Base-by-base conservation (phyloP, 345 rosid species). In the Eucalyptus rudis region DNA sequence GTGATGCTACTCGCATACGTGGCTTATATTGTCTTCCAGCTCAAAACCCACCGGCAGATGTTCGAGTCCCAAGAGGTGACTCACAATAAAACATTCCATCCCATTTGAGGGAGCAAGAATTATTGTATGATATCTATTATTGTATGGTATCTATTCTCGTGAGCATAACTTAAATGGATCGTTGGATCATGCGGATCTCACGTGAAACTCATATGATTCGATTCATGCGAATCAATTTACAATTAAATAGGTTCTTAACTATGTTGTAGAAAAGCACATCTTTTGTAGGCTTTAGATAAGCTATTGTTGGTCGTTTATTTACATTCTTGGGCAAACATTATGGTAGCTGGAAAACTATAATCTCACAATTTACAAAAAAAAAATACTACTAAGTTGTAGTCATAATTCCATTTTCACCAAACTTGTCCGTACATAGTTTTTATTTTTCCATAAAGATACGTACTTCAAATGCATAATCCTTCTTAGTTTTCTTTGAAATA, bases 1-100 rank as follows among this genome's bases (percentile, higher is more conserved):
- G 84, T 92, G n/a, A 97, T 96, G 97, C 97, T 97, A 58, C 54
- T 95, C 22, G 96, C 96, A 52, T 96, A 97, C 89, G 81, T 95
- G 81, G 96, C 96, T 45, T 97, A 96, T 86, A 96, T 97, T 50
- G 86, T 96, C 93, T 97, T 97, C 94, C 99, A 97, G 92, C 93
- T 97, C 3, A 96, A 93, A 93, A 95, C 98, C 86, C 97, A 95
- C 90, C 92, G 95, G 76, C 93, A 95, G 86, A 27, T 94, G 86
- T 94, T 94, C 59, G 95, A 94, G 86, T 88, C 96, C 71, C 94
- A 90, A 80, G 92, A 94, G 95, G 97, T 95, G 89, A 90, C 16
- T 86, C 87, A 31, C 66, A 50, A 6, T 40, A 40, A 64, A 76
- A 76, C 9, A 31, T 54, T 49, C 27, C 27, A 15, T 9, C 27